Evolutionary conservation across 305 asterid genomes (phyloP).

Genomic region (Fraxinus latifolia): DNA sequence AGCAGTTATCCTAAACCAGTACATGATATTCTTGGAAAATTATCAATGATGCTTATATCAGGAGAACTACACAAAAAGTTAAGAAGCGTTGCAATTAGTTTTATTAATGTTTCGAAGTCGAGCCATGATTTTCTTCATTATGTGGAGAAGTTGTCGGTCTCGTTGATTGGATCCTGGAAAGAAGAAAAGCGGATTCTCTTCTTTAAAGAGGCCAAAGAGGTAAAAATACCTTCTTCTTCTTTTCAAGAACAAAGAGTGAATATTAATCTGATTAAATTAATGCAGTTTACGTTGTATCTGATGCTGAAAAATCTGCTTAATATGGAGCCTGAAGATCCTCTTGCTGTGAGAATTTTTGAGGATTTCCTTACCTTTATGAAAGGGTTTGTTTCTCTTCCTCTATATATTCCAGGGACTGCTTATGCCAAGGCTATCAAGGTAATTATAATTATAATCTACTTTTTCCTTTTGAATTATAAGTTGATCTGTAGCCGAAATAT

Average conservation of each 20-base stretch:
- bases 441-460: background rate
- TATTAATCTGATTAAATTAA: background rate
- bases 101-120: slow-evolving; percentile 46
- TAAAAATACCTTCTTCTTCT: background rate
- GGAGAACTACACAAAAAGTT: slow-evolving; percentile 59
- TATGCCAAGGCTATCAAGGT: slow-evolving; percentile 75
- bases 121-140: slow-evolving; percentile 33
- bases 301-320: slow-evolving; percentile 60
- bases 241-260: background rate
- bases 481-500: background rate
- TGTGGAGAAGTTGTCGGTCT: slow-evolving; percentile 32
- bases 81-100: slow-evolving; percentile 37
- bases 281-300: slow-evolving; percentile 63
- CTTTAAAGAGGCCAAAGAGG: slow-evolving; percentile 61
- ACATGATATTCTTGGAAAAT: slow-evolving; percentile 50
- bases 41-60: slow-evolving; percentile 51
- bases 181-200: slow-evolving; percentile 31
- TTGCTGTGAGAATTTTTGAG: slow-evolving; percentile 39
- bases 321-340: slow-evolving; percentile 54
- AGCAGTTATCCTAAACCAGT: slow-evolving; percentile 64
- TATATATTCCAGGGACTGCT: slow-evolving; percentile 64
- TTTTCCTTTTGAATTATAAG: background rate
- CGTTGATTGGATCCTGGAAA: slow-evolving; percentile 42
- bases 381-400: slow-evolving; percentile 75
- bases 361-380: slow-evolving; percentile 73